These are phyloP conservation scores for Cordyceps militaris DNA, from an alignment of 2,329 filamentous ascomycete species.

Conservation along the genomic window DNA sequence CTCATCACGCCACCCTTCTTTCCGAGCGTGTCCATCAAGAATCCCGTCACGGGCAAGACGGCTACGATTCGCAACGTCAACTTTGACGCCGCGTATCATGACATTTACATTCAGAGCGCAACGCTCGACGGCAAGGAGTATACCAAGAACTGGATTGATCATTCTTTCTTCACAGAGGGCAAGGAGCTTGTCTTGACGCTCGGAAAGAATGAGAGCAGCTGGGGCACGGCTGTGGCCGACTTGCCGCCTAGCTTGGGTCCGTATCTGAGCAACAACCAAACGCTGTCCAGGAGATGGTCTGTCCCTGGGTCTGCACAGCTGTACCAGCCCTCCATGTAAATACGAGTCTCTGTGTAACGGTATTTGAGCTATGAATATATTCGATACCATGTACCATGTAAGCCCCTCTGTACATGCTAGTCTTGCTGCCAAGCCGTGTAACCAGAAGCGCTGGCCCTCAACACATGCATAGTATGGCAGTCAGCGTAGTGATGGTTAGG, in stretches of 20 bases:
- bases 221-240: constrained; percentile 54
- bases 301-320: not conserved
- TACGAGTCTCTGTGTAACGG: not conserved
- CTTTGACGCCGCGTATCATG: constrained; percentile 52
- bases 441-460: too few relatives aligned
- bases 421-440: too few relatives aligned
- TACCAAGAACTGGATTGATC: constrained; percentile 59
- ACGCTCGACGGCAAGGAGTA: constrained; percentile 55
- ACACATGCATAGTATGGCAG: not conserved
- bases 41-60: constrained; percentile 50
- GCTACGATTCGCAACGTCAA: constrained; percentile 54
- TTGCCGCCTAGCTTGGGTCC: constrained; percentile 51
- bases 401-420: not conserved
- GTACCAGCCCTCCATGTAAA: not conserved
- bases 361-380: not conserved
- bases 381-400: not conserved
- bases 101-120: constrained; percentile 59
- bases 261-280: constrained; percentile 28
- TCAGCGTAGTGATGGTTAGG: not conserved
- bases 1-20: constrained; percentile 67
- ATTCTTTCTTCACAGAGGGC: constrained; percentile 60
- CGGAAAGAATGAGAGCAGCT: constrained; percentile 53
- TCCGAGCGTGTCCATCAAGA: constrained; percentile 49
- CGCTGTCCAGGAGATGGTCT: constrained; percentile 11
- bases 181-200: constrained; percentile 56